Evolutionary conservation across 257 asterid genomes (phyloP).

Genomic region (Cordia subcordata): DNA sequence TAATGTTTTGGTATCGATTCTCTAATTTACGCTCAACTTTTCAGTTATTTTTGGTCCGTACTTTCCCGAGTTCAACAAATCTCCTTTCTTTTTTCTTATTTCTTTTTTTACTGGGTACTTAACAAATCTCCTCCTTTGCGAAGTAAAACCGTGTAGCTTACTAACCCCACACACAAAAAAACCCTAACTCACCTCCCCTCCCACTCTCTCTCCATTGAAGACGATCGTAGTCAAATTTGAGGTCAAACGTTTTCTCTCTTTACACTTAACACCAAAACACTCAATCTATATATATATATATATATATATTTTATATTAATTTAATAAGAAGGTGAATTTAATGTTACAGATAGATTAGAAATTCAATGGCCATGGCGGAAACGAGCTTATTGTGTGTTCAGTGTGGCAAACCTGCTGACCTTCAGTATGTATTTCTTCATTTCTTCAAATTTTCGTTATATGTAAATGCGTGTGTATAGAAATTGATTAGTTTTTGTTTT

Average conservation of each 20-base stretch:
- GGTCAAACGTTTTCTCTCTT: constrained; percentile 4
- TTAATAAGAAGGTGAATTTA: neutral
- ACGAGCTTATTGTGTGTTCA: constrained; percentile 55
- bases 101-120: no score
- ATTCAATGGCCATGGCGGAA: constrained; percentile 44
- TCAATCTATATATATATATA: constrained; percentile 1
- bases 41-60: no score
- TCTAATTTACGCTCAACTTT: no score
- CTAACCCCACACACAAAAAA: no score
- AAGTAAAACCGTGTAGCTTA: no score
- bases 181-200: constrained; percentile 26
- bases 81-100: no score
- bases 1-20: no score
- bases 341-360: neutral
- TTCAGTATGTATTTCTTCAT: constrained; percentile 52
- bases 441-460: neutral
- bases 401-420: constrained; percentile 84
- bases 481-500: neutral
- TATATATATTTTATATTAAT: neutral
- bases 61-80: no score
- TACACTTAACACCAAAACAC: neutral
- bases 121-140: no score
- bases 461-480: neutral
- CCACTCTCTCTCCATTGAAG: neutral
- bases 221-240: constrained; percentile 4